phyloP scores from a whole-genome alignment of 805 yeast genomes.

The Ogataea saltuana region DNA sequence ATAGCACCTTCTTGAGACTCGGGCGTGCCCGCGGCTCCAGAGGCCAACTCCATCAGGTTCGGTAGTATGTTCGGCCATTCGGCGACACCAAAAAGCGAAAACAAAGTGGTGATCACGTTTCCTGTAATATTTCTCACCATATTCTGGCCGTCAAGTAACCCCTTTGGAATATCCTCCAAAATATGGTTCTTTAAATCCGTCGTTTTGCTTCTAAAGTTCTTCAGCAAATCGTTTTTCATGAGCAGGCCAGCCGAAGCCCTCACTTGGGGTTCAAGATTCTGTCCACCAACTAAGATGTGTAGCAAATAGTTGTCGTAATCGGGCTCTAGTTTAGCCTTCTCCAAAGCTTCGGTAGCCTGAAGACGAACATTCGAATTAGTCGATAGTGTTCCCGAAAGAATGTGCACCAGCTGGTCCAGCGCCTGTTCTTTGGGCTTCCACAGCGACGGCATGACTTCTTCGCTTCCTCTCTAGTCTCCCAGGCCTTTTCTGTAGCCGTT shows the following conservation, averaged over 20 bases:
- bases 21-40: constrained; percentile 43
- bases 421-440: constrained; percentile 73
- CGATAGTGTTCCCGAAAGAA: constrained; percentile 73
- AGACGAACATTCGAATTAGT: constrained; percentile 53
- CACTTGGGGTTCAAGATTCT: constrained; percentile 49
- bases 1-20: constrained; percentile 70
- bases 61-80: constrained; percentile 78
- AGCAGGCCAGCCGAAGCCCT: constrained; percentile 89
- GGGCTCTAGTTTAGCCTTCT: constrained; percentile 66
- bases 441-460: constrained; percentile 36
- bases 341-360: constrained; percentile 72
- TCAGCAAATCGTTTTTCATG: constrained; percentile 73
- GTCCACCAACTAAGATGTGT: constrained; percentile 61
- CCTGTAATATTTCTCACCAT: constrained; percentile 87
- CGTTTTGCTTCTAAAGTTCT: constrained; percentile 34
- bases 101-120: constrained; percentile 81
- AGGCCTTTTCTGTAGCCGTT: too few species aligned
- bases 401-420: constrained; percentile 60
- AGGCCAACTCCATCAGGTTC: constrained; percentile 62
- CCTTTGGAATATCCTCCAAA: constrained; percentile 39
- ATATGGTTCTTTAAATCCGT: constrained; percentile 36
- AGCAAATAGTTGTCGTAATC: constrained; percentile 82
- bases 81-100: constrained; percentile 62
- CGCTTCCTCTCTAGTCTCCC: too few species aligned
- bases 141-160: constrained; percentile 54